These are phyloP conservation scores for Penicillium canescens DNA, from an alignment of 495 filamentous ascomycete genomes.

Conservation along the genomic window DNA sequence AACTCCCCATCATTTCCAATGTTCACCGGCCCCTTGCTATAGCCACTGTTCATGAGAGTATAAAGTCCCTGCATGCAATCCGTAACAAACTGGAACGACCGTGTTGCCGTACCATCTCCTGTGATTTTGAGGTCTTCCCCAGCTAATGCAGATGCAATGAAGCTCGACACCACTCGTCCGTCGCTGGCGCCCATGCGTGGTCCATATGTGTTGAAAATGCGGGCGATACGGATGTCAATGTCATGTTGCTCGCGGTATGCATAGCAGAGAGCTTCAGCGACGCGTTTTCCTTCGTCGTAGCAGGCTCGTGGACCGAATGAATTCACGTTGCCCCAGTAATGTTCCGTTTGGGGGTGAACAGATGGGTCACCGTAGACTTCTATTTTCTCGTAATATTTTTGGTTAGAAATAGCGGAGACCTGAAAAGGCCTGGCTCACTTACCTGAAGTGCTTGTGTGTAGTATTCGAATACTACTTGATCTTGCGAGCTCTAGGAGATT, in stretches of 20 bases:
- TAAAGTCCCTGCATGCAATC: slow-evolving; percentile 20
- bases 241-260: slow-evolving; percentile 13
- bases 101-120: slow-evolving; percentile 18
- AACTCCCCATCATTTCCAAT: slow-evolving; percentile 24
- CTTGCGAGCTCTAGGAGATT: slow-evolving; percentile 16
- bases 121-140: slow-evolving; percentile 10
- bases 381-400: neutral
- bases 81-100: slow-evolving; percentile 21
- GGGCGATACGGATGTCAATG: slow-evolving; percentile 16
- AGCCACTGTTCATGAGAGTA: slow-evolving; percentile 18
- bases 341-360: slow-evolving; percentile 20
- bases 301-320: slow-evolving; percentile 20
- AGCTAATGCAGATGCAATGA: slow-evolving; percentile 13
- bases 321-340: slow-evolving; percentile 24
- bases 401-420: neutral
- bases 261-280: slow-evolving; percentile 19
- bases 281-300: slow-evolving; percentile 24
- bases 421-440: neutral
- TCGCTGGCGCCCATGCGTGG: slow-evolving; percentile 15
- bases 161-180: slow-evolving; percentile 21
- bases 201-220: slow-evolving; percentile 25
- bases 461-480: slow-evolving; percentile 5
- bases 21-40: slow-evolving; percentile 13
- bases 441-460: slow-evolving; percentile 21
- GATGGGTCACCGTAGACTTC: slow-evolving; percentile 22